Evolutionary conservation across 106 monocot species (phyloP), one percentile per base, ranked within the genome.

Genomic region (Allium sativum): DNA sequence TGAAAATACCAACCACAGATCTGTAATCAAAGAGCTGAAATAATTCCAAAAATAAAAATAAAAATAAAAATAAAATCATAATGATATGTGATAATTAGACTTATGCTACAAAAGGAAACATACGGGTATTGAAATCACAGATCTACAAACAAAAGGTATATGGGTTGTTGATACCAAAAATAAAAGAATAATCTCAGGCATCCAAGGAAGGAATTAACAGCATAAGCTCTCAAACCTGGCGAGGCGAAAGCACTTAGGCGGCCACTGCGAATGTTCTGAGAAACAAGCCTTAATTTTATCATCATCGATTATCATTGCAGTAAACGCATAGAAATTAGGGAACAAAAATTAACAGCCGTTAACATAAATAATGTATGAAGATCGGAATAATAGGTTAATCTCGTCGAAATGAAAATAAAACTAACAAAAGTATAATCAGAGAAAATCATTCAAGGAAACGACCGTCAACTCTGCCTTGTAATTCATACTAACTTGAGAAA

Each of bases 191-290:
- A 54, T 18, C 66, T 66, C 66, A 66, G 66, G 54, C 53, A 66
- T 66, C 66, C 66, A 55, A 66, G 66, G 54, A 66, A 66, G 66
- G 54, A 53, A 31, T 9, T 31, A 20, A 18, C 41, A 41, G n/a
- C 53, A 42, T 18, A 54, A 44, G 66, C 66, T 66, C 66, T 66
- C 66, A 43, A 66, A 54, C 66, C 54, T 20, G 66, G 66, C 66
- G 40, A 66, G 54, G 66, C 54, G 66, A 66, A 54, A 66, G 66
- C 66, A 0, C 66, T 55, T 43, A 66, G 66, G 66, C 66, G 66
- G 66, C 66, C 42, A 66, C 66, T 66, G 66, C 66, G 66, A 66
- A 66, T 54, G 66, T 53, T 55, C 12, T 64, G 64, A 64, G 64
- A 64, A 64, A 64, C 64, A 64, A 64, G 64, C 64, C 64, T 64